These are phyloP conservation scores for Rhodotorula sp. DNA, from an alignment of 1,284 basidiomycete genomes.

Conservation along the genomic window DNA sequence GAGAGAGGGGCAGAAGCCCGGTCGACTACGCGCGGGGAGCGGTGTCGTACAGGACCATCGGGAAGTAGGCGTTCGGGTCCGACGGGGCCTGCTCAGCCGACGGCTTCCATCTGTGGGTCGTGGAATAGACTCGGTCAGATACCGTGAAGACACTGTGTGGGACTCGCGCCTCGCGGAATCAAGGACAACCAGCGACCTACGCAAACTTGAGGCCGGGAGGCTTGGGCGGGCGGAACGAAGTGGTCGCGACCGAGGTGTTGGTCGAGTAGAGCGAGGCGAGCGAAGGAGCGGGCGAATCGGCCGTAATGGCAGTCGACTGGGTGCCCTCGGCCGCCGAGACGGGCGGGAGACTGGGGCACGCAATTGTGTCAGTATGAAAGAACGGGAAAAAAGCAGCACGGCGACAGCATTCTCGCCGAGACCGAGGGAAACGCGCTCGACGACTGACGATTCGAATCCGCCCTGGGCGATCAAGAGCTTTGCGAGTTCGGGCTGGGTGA, in stretches of 20 bases:
- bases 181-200: background rate
- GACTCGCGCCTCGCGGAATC: too few species aligned
- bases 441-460: slow-evolving; percentile 34
- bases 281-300: slow-evolving; percentile 35
- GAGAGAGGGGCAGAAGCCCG: background rate
- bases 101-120: slow-evolving; percentile 6
- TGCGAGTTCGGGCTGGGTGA: slow-evolving; percentile 37
- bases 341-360: slow-evolving; percentile 22
- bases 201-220: slow-evolving; percentile 34
- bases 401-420: too few species aligned
- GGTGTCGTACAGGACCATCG: slow-evolving; percentile 23
- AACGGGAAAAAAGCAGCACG: too few species aligned
- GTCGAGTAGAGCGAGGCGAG: slow-evolving; percentile 36
- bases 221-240: slow-evolving; percentile 34
- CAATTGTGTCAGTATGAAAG: background rate
- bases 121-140: background rate
- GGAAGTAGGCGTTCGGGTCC: slow-evolving; percentile 33
- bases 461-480: slow-evolving; percentile 37
- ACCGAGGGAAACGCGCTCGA: too few species aligned
- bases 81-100: slow-evolving; percentile 23
- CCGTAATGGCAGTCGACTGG: slow-evolving; percentile 30
- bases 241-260: slow-evolving; percentile 8
- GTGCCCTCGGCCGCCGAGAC: slow-evolving; percentile 14
- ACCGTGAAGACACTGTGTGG: too few species aligned
- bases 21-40: background rate